Evolutionary conservation across 805 yeast species (phyloP).

Genomic region (Schwanniomyces pseudopolymorphus): DNA sequence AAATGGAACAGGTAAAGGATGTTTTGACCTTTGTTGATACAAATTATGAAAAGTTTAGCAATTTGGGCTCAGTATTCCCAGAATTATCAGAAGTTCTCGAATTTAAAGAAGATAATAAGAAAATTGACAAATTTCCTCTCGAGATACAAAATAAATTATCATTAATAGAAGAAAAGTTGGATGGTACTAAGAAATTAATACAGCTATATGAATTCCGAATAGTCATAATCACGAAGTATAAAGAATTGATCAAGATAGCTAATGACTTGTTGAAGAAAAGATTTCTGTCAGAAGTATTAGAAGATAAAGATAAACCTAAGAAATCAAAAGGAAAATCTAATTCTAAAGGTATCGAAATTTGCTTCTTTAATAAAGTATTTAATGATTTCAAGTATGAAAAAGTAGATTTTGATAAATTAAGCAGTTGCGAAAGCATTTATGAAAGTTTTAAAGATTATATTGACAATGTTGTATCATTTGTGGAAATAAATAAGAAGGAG

Average conservation of each 20-base stretch:
- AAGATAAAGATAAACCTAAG: conserved; percentile 13
- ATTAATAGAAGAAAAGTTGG: conserved; percentile 16
- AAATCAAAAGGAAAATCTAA: conserved; percentile 18
- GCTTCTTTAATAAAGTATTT: conserved; percentile 48
- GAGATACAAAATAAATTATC: conserved; percentile 17
- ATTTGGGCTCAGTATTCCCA: conserved; percentile 43
- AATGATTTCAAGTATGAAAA: neutral
- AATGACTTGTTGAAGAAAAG: conserved; percentile 32
- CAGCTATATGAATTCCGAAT: conserved; percentile 14
- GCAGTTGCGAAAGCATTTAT: conserved; percentile 3
- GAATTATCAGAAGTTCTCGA: conserved; percentile 31
- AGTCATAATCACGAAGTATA: conserved; percentile 25
- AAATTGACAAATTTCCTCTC: conserved; percentile 16
- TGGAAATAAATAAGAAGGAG: conserved; percentile 12
- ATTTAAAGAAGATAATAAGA: conserved; percentile 12
- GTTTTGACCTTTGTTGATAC: conserved; percentile 21
- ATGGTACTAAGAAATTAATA: conserved; percentile 9
- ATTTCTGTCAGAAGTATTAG: conserved; percentile 8
- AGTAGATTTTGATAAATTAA: neutral
- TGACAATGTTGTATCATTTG: conserved; percentile 12
- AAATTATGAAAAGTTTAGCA: conserved; percentile 18
- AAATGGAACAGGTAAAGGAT: conserved; percentile 20
- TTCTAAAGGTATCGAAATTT: conserved; percentile 46
- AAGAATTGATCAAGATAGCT: conserved; percentile 35
- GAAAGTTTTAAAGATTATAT: conserved; percentile 14